phyloP scores from a whole-genome alignment of 2,329 filamentous ascomycete genomes.

The Colletotrichum cuscutae region DNA sequence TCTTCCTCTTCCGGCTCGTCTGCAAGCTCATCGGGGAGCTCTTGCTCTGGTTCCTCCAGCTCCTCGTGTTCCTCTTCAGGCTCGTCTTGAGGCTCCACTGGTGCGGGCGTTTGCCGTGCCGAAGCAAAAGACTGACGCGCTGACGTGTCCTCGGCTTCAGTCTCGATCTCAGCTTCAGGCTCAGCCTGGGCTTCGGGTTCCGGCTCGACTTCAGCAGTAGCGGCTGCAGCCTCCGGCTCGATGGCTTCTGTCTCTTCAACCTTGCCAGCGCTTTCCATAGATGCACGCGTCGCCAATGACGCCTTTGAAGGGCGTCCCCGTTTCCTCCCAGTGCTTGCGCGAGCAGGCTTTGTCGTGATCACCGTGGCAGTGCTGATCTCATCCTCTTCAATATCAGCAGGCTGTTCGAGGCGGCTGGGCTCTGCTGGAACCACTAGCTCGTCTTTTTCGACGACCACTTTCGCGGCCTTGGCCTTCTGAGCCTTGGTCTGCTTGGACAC shows the following conservation, averaged over 20 bases:
- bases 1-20: not conserved
- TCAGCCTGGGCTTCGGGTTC: not conserved
- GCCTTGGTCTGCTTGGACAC: slow-evolving; percentile 61
- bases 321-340: slow-evolving; percentile 40
- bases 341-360: slow-evolving; percentile 44
- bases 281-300: slow-evolving; percentile 42
- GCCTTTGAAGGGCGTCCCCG: slow-evolving; percentile 45
- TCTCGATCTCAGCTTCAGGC: not conserved
- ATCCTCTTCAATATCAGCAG: slow-evolving; percentile 42
- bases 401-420: slow-evolving; percentile 25
- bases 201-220: not conserved
- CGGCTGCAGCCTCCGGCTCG: not conserved
- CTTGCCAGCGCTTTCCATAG: slow-evolving; percentile 20
- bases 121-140: slow-evolving; percentile 29
- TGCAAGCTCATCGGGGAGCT: not conserved
- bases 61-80: slow-evolving; percentile 1
- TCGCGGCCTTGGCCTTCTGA: slow-evolving; percentile 53
- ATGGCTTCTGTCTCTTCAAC: slow-evolving; percentile 15
- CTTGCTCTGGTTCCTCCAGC: not conserved
- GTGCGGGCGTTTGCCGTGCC: slow-evolving; percentile 33
- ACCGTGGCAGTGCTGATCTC: slow-evolving; percentile 56
- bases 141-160: slow-evolving; percentile 31
- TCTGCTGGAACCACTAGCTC: slow-evolving; percentile 37
- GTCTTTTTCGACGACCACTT: slow-evolving; percentile 32
- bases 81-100: not conserved